Evolutionary conservation across 208 protist genomes (phyloP).

Genomic region (Trypanosoma congolense): DNA sequence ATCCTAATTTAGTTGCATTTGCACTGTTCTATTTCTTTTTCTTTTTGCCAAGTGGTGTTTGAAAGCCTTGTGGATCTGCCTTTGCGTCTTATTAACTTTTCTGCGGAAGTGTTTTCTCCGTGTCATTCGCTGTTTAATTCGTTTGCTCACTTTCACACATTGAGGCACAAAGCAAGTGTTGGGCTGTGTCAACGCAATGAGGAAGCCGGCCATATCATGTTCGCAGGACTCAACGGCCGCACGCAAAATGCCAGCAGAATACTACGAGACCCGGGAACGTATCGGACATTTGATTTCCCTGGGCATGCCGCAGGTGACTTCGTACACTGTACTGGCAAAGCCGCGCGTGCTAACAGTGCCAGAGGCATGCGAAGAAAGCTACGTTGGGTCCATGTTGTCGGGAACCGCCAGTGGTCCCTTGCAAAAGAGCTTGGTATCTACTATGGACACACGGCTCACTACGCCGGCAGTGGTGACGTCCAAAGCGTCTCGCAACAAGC

Average conservation of each 20-base stretch:
- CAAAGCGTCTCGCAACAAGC: not conserved
- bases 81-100: too few species aligned
- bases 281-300: conserved; percentile 19
- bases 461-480: not conserved
- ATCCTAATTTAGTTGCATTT: too few species aligned
- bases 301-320: conserved; percentile 23
- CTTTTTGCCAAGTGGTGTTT: too few species aligned
- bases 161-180: too few species aligned
- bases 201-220: not conserved
- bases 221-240: not conserved
- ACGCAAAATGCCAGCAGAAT: conserved; percentile 24
- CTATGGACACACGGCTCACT: not conserved
- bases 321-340: conserved; percentile 10
- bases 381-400: not conserved
- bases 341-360: conserved; percentile 5
- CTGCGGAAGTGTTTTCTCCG: too few species aligned
- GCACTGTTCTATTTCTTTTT: too few species aligned
- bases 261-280: conserved; percentile 40
- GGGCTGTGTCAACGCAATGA: too few species aligned
- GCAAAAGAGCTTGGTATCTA: not conserved
- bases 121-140: too few species aligned
- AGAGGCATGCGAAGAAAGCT: not conserved
- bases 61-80: too few species aligned
- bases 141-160: too few species aligned
- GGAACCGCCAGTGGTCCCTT: too few species aligned